Evolutionary conservation across 2,329 filamentous ascomycete species (phyloP), one percentile per base, ranked within the genome.

Genomic region (Dothistroma septosporum): DNA sequence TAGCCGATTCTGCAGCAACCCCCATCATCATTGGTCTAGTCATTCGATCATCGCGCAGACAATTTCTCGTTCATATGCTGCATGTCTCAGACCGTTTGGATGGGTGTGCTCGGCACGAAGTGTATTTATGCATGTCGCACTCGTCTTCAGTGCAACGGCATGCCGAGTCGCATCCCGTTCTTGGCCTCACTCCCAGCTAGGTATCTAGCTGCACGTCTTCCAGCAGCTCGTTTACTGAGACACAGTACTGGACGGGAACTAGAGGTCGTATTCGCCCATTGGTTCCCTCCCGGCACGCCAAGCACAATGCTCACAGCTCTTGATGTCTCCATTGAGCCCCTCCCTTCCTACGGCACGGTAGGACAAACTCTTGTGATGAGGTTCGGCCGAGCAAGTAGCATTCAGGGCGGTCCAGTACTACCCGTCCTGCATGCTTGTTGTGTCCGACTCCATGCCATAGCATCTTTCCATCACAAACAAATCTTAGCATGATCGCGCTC

Each of bases 391-490:
- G 9, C 28, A 24, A 28, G 21, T 24, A 11, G 28, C 22, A 50
- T 53, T 21, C 2, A n/a, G 24, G 16, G 50, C 50, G 31, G 31
- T 7, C 24, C 5, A 19, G n/a, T 11, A 11, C 24, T 35, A 21
- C 31, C 31, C 24, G 12, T 53, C 5, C 11, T 53, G 24, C 50
- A 59, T 66, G 65, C 58, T 11, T 66, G 66, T 61, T 64, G 61
- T 50, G 53, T 35, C 48, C 28, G 14, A 21, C 55, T 55, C 53
- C 65, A 66, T 69, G 53, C 68, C 68, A 65, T 62, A 49, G 28
- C 49, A 57, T 49, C 35, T 31, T 44, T 61, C 56, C 59, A 65
- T 50, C 59, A 63, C 55, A 64, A 64, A 66, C 63, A 66, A 68
- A 67, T 68, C 60, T 68, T 46, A 58, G 8, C 32, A 52, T 24